Percentiles rank a stretch among this genome's conserved stretches.
phyloP scores from a whole-genome alignment of 2,329 filamentous ascomycete genomes.

The Fusarium concolor region DNA sequence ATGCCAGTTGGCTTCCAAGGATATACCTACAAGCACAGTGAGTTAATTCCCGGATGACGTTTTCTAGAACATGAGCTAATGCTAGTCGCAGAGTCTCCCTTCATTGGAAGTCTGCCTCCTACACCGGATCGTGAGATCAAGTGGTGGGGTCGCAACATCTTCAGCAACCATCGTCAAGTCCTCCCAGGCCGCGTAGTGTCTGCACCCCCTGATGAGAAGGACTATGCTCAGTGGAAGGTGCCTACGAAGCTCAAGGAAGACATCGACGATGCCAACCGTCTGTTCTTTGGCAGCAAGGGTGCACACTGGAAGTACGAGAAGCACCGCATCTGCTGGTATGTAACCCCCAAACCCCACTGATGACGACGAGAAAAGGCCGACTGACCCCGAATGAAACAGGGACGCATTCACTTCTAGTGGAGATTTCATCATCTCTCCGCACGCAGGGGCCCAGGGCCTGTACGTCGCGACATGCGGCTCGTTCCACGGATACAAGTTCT shows the following conservation, averaged over 20 bases:
- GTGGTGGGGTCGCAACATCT: constrained; percentile 72
- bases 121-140: constrained; percentile 64
- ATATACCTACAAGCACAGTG: constrained; percentile 52
- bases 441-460: constrained; percentile 62
- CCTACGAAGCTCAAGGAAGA: constrained; percentile 66
- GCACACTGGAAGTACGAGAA: constrained; percentile 69
- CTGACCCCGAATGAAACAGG: constrained; percentile 55
- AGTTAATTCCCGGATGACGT: constrained; percentile 34
- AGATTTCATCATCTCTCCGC: constrained; percentile 72
- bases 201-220: constrained; percentile 63
- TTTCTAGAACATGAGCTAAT: constrained; percentile 48
- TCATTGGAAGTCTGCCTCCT: constrained; percentile 68
- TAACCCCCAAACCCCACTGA: constrained; percentile 8
- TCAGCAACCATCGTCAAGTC: constrained; percentile 65
- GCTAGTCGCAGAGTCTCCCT: constrained; percentile 58
- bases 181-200: constrained; percentile 66
- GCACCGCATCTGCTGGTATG: constrained; percentile 75
- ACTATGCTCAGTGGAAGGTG: constrained; percentile 74
- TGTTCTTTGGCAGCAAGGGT: constrained; percentile 69
- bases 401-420: constrained; percentile 71
- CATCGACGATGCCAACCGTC: constrained; percentile 65
- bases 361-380: not conserved
- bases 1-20: constrained; percentile 63
- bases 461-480: constrained; percentile 74
- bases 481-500: constrained; percentile 76